These are phyloP conservation scores for Fraxinus cuspidata DNA, from an alignment of 257 asterid genomes.

Conservation along the genomic window DNA sequence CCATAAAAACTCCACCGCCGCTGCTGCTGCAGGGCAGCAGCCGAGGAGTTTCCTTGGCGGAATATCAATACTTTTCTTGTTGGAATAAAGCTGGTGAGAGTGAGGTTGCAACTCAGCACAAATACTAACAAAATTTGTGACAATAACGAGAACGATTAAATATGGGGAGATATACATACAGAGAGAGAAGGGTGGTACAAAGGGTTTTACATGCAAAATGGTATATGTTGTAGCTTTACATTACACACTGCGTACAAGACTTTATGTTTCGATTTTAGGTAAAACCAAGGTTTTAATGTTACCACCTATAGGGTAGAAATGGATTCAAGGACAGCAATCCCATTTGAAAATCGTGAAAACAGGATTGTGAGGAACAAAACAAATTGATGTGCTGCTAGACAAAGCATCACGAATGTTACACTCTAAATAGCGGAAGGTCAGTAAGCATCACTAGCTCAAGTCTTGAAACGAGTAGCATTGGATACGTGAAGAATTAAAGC, in stretches of 20 bases:
- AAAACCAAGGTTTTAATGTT: slow-evolving; percentile 9
- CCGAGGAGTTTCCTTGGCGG: slow-evolving; percentile 73
- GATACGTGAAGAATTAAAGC: too few relatives aligned
- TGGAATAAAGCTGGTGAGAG: slow-evolving; percentile 69
- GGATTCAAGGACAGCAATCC: background rate
- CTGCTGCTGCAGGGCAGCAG: slow-evolving; percentile 37
- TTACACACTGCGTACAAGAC: slow-evolving; percentile 57
- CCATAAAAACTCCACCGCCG: slow-evolving; percentile 32
- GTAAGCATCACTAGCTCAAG: too few relatives aligned
- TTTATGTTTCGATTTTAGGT: background rate
- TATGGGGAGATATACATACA: background rate
- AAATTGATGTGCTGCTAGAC: too few relatives aligned
- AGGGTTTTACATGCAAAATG: slow-evolving; percentile 60
- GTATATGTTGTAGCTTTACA: slow-evolving; percentile 74
- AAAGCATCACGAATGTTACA: too few relatives aligned
- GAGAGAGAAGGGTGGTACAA: slow-evolving; percentile 47
- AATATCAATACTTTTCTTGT: slow-evolving; percentile 72
- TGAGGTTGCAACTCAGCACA: slow-evolving; percentile 62
- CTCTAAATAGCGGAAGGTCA: too few relatives aligned
- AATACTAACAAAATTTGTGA: slow-evolving; percentile 18
- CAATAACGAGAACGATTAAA: background rate
- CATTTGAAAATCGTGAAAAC: too few relatives aligned
- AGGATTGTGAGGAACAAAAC: background rate
- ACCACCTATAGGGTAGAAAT: slow-evolving; percentile 3
- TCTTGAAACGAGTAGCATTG: too few relatives aligned